A percentile compares a stretch with the other conserved stretches of the same genome.
Evolutionary conservation across 495 filamentous ascomycete genomes (phyloP).

Genomic region (Hapsidospora chrysogenum): DNA sequence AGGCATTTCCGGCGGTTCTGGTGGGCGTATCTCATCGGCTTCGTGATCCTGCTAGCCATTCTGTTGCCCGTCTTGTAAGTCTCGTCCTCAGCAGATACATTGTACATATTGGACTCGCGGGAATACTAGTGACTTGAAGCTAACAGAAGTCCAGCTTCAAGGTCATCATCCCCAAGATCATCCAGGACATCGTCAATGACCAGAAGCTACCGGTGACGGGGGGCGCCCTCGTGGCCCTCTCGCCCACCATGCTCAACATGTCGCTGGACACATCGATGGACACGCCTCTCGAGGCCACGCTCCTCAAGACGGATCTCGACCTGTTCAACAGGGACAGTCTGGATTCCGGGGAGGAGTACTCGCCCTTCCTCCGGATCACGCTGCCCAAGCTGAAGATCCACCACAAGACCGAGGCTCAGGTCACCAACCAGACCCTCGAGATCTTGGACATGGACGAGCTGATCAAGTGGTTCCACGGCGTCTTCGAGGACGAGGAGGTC

Average conservation of each 20-base stretch:
- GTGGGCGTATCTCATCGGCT: constrained; percentile 22
- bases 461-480: constrained; percentile 16
- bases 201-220: constrained; percentile 20
- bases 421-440: constrained; percentile 17
- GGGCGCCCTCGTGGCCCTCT: constrained; percentile 18
- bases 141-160: constrained; percentile 15
- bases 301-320: constrained; percentile 17
- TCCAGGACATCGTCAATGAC: constrained; percentile 22
- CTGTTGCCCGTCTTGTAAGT: constrained; percentile 26
- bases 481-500: constrained; percentile 19
- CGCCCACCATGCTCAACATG: constrained; percentile 16
- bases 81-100: too few relatives aligned
- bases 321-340: constrained; percentile 22
- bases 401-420: constrained; percentile 17
- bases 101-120: background rate
- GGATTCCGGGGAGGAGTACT: background rate
- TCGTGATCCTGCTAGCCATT: constrained; percentile 22
- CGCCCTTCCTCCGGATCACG: background rate
- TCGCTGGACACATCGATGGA: constrained; percentile 18
- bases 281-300: constrained; percentile 17
- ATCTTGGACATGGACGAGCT: constrained; percentile 22
- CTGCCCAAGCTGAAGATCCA: background rate
- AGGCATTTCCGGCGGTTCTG: constrained; percentile 24
- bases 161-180: constrained; percentile 24
- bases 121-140: too few relatives aligned